phyloP scores from a whole-genome alignment of 1,284 basidiomycete species.

The Sphaerobolus stellatus region DNA sequence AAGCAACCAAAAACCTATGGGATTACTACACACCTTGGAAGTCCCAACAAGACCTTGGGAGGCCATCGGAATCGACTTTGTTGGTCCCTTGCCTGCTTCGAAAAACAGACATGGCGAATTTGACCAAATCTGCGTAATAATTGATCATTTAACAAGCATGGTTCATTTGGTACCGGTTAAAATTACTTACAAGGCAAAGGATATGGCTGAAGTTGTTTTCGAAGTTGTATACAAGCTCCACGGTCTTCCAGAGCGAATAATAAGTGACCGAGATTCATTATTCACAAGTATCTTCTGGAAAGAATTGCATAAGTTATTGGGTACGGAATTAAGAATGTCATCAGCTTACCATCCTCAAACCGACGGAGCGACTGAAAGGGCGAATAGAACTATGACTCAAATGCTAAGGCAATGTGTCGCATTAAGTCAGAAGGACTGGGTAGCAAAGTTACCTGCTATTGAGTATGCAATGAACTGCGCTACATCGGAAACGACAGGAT shows the following conservation, averaged over 20 bases:
- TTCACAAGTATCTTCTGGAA: slow-evolving; percentile 28
- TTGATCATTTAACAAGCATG: slow-evolving; percentile 34
- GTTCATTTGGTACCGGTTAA: slow-evolving; percentile 31
- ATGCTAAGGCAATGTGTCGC: slow-evolving; percentile 21
- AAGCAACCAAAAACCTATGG: slow-evolving; percentile 30
- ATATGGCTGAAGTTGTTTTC: slow-evolving; percentile 26
- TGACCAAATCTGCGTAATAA: slow-evolving; percentile 33
- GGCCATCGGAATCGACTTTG: slow-evolving; percentile 43
- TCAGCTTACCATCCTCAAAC: slow-evolving; percentile 13
- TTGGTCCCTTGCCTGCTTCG: slow-evolving; percentile 36
- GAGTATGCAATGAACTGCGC: slow-evolving; percentile 31
- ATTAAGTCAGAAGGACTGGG: slow-evolving; percentile 23
- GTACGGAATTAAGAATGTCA: slow-evolving; percentile 24
- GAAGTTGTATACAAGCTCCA: slow-evolving; percentile 26
- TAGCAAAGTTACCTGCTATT: slow-evolving; percentile 17
- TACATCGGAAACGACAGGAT: slow-evolving; percentile 34
- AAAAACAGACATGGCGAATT: slow-evolving; percentile 25
- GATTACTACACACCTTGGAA: slow-evolving; percentile 31
- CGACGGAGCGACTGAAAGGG: slow-evolving; percentile 25
- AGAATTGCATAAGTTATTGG: slow-evolving; percentile 22
- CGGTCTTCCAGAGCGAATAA: slow-evolving; percentile 25
- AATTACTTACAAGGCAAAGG: slow-evolving; percentile 16
- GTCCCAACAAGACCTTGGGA: slow-evolving; percentile 38
- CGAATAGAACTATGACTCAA: slow-evolving; percentile 22
- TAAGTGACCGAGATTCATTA: slow-evolving; percentile 7